Base-by-base conservation (phyloP, 2,329 filamentous ascomycete species). In the Didymosphaeria variabile region DNA sequence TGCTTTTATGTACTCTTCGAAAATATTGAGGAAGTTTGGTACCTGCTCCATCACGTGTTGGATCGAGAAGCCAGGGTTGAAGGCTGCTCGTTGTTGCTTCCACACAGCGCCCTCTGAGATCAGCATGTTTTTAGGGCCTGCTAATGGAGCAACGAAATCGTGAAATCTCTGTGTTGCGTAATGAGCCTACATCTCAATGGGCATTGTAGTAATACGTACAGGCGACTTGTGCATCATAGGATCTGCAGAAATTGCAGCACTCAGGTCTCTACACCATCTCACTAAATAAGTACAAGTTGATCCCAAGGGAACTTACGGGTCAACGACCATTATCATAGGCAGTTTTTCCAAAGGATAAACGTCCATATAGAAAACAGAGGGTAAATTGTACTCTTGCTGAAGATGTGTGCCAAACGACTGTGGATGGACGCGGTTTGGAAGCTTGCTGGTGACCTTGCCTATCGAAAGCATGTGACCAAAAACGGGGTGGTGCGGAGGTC, bases 41-140 rank as follows among this genome's bases (percentile, higher is more conserved):
- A 70, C 74, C 54, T 80, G 75, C 6, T 73, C 75, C 70, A 80
- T 78, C 10, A 81, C 68, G 63, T 81, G 77, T 12, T 70, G 62
- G 17, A 71, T 61, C 0, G 72, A 71, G 56, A 82, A 82, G 3
- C 78, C 79, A 4, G 79, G 79, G 53, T 81, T 82, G 73, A 83
- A 83, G 7, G 78, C 74, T 32, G 65, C 66, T 49, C 81, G 72
- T 79, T 79, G 81, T 58, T 75, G 78, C 68, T 82, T 82, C 81
- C 81, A 82, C 17, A 67, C 56, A 6, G 72, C 60, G 1, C 79
- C 80, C 29, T 80, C 76, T 36, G 71, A 72, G 8, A 68, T 70
- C 1, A 82, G 67, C 10, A 83, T 67, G 60, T 80, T 79, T 21
- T 68, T 59, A 5, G 69, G 69, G 1, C 79, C 80, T 12, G 74